Evolutionary conservation across 768 basidiomycete species (phyloP), one percentile per base, ranked within the genome.

Genomic region (Tylopilus intermedius): DNA sequence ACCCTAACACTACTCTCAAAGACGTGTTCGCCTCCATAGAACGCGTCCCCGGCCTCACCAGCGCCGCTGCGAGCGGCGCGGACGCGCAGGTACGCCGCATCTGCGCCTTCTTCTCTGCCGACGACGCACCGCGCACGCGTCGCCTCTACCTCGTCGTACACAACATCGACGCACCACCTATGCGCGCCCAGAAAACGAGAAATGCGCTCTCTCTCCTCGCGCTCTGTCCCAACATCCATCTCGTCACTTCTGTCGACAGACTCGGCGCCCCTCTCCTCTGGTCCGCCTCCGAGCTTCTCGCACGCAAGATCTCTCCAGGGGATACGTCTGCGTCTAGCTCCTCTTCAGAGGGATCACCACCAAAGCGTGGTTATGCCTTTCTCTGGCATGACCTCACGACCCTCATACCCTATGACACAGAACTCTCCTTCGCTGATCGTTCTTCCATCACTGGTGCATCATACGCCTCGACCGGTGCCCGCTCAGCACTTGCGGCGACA

Each of bases 381-480:
- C 72, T 93, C 14, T 91, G 90, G 83, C 91, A 97, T 69, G 91
- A 95, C 68, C 68, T 92, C 22, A 91, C 93, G 4, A 96, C 95
- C 2, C 86, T 94, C 58, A 74, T 72, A 14, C 75, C 89, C 2
- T 96, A 94, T 73, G 84, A 89, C 65, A 76, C 79, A 55, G 94
- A 97, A 66, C 77, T 90, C 37, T 74, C 80, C 0, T 81, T 74
- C 47, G 80, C 79, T 21, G 84, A 88, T 62, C 79, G 78, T n/a
- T 77, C 81, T 4, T 82, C 81, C 35, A 71, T 87, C 48, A 69
- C 78, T 15, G 80, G 82, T 14, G 82, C 69, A 37, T 68, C 74
- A 15, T 62, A 79, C 9, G 62, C 63, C 30, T 66, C 65, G 48
- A 52, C 67, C 42, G 63, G 64, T n/a, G 56, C 51, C 26, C 69